Conservation (phyloP, 2,329 filamentous ascomycete genomes). For the Pyricularia sp. region DNA sequence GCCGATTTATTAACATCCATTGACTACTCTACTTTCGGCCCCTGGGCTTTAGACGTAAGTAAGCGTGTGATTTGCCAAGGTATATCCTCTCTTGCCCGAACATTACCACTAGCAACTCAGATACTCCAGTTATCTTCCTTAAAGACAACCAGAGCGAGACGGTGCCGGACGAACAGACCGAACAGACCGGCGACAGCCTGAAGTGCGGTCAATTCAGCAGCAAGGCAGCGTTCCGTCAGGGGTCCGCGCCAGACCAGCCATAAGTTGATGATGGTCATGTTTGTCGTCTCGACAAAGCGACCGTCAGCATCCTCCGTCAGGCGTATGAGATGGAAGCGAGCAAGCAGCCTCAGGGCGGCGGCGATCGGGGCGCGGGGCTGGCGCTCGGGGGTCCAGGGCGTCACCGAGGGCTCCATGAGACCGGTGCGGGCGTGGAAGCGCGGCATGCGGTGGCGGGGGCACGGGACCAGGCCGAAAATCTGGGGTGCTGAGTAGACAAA, state of each 20-base stretch:
- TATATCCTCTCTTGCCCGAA: background rate
- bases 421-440: slow-evolving; percentile 80
- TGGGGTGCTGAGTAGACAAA: slow-evolving; percentile 91
- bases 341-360: slow-evolving; percentile 56
- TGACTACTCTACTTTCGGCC: background rate
- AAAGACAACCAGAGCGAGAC: slow-evolving; percentile 80
- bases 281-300: slow-evolving; percentile 69
- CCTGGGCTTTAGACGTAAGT: no score
- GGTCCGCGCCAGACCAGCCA: slow-evolving; percentile 96
- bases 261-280: slow-evolving; percentile 88
- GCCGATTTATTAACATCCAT: background rate
- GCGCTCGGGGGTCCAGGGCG: slow-evolving; percentile 57
- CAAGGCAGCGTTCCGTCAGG: slow-evolving; percentile 75
- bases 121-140: slow-evolving; percentile 70
- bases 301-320: slow-evolving; percentile 60
- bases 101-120: background rate
- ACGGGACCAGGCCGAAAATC: slow-evolving; percentile 81
- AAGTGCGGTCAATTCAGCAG: slow-evolving; percentile 68
- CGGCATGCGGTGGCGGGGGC: slow-evolving; percentile 85
- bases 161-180: slow-evolving; percentile 78
- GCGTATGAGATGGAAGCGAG: slow-evolving; percentile 57
- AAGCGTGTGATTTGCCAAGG: background rate
- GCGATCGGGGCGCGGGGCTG: slow-evolving; percentile 61
- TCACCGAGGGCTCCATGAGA: slow-evolving; percentile 77
- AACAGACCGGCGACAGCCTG: slow-evolving; percentile 70